A percentile compares a stretch with the other conserved stretches of the same genome.
These are phyloP conservation scores for Hibiscus tridactylites DNA, from an alignment of 345 rosid species.

Conservation along the genomic window DNA sequence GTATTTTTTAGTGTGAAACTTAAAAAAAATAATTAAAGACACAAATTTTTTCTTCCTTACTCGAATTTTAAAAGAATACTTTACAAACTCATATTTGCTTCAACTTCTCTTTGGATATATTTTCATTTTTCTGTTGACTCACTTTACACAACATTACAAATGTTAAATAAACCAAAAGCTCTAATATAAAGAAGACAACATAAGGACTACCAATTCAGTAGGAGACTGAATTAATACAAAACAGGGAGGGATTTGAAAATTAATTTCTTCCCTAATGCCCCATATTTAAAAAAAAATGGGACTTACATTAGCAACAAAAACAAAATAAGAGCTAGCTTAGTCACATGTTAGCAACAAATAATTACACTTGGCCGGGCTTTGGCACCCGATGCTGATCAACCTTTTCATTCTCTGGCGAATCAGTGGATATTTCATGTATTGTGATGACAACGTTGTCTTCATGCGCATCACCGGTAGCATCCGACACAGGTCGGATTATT, in stretches of 20 bases:
- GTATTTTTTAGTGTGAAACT: no score
- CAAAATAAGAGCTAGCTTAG: background rate
- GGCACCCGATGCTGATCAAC: background rate
- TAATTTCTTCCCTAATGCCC: constrained; percentile 3
- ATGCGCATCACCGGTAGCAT: constrained; percentile 15
- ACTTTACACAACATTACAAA: no score
- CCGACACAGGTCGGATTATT: constrained; percentile 40
- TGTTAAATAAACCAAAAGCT: no score
- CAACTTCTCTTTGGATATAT: no score
- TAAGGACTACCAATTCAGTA: no score
- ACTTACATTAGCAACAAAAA: background rate
- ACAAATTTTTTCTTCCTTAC: no score
- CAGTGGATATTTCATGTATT: constrained; percentile 5
- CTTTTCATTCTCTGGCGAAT: background rate
- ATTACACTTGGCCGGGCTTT: background rate
- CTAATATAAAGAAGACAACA: no score
- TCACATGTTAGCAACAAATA: background rate
- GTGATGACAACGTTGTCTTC: constrained; percentile 30
- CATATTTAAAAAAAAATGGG: background rate
- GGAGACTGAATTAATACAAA: background rate
- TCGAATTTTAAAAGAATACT: no score
- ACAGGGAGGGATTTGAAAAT: background rate
- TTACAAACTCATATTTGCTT: no score
- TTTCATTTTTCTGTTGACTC: no score
- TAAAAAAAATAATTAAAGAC: no score